Evolutionary conservation across 176 grass and related monocot genomes (phyloP).

Genomic region (Triticum turgidum): DNA sequence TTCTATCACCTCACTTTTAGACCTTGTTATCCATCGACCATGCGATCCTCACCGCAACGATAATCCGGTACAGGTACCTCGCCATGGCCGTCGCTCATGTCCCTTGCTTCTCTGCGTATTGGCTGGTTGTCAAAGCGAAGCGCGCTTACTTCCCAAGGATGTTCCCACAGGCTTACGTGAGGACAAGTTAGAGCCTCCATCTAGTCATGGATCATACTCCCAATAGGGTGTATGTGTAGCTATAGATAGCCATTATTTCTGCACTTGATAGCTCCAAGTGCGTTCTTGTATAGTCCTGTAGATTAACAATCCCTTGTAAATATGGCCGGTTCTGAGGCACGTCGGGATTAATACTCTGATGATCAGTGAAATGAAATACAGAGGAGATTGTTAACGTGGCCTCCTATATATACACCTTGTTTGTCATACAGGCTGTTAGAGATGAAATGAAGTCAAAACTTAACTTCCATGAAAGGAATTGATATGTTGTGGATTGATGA

Average conservation of each 20-base stretch:
- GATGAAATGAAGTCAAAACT: not conserved
- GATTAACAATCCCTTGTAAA: not conserved
- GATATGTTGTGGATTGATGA: not conserved
- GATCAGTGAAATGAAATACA: constrained; percentile 14
- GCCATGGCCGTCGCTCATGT: constrained; percentile 74
- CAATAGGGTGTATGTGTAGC: not conserved
- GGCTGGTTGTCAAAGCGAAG: constrained; percentile 68
- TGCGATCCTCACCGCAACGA: not conserved
- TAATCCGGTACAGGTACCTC: constrained; percentile 57
- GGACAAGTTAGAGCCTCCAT: constrained; percentile 31
- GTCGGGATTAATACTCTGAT: not conserved
- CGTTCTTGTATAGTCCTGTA: constrained; percentile 6
- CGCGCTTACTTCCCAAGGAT: constrained; percentile 50
- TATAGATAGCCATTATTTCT: not conserved
- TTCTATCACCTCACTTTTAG: not conserved
- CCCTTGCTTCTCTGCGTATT: constrained; percentile 78
- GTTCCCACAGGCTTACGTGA: constrained; percentile 61
- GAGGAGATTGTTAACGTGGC: not conserved
- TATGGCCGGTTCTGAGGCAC: not conserved
- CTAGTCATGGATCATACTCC: not conserved
- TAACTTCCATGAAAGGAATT: not conserved
- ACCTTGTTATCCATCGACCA: not conserved
- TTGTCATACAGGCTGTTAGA: not conserved
- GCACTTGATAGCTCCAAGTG: not conserved
- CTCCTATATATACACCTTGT: not conserved